Conservation (phyloP, 164 flowering plant genomes). For the Macadamia integrifolia region DNA sequence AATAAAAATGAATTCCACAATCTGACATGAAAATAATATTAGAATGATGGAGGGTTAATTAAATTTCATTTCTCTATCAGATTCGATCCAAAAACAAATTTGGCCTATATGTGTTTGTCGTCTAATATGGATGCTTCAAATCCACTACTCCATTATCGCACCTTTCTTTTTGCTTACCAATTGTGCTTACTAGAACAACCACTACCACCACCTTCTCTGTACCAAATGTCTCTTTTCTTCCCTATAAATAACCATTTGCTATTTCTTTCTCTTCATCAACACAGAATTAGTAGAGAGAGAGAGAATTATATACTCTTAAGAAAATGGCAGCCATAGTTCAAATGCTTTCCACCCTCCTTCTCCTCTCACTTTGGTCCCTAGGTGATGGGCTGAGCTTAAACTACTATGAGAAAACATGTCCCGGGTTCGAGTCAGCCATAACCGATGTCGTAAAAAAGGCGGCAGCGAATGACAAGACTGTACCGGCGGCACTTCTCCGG, state of each 20-base stretch:
- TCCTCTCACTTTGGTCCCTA: conserved; percentile 19
- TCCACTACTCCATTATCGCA: neutral
- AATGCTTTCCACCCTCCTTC: conserved; percentile 17
- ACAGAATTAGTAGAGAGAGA: neutral
- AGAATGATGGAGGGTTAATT: too few relatives aligned
- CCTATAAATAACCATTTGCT: conserved; percentile 15
- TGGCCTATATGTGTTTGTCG: neutral
- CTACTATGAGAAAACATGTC: conserved; percentile 69
- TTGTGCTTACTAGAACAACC: conserved; percentile 12
- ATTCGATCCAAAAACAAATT: too few relatives aligned
- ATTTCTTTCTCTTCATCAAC: neutral
- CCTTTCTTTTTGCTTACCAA: conserved; percentile 14
- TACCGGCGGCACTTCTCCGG: conserved; percentile 72
- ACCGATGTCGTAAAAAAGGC: conserved; percentile 45
- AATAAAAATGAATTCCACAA: too few relatives aligned
- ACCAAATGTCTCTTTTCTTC: neutral
- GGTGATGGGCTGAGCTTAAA: conserved; percentile 43
- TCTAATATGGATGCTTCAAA: conserved; percentile 13
- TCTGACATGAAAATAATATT: too few relatives aligned
- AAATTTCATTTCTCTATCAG: too few relatives aligned
- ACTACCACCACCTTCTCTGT: neutral
- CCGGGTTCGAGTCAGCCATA: conserved; percentile 46
- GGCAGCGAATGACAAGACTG: conserved; percentile 47
- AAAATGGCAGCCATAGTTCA: conserved; percentile 30
- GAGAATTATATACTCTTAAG: neutral